phyloP scores from a whole-genome alignment of 2,329 filamentous ascomycete genomes.

The Colletotrichum paranaense region DNA sequence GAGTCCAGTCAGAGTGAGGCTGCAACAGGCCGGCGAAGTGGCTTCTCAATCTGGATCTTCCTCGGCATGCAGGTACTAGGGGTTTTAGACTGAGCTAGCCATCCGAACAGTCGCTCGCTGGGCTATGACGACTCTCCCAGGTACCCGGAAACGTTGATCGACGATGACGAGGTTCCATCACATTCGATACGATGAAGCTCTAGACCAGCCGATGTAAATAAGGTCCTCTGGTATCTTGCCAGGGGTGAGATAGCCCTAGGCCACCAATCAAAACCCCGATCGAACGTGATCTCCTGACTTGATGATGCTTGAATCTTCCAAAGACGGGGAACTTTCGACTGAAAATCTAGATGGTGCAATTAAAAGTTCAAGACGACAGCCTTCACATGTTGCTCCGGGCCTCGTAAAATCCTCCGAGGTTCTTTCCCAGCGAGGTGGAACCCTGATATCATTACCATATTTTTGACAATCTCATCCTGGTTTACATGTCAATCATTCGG shows the following conservation, averaged over 20 bases:
- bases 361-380: background rate
- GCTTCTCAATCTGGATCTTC: background rate
- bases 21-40: background rate
- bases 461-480: background rate
- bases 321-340: background rate
- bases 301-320: background rate
- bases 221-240: too few species aligned
- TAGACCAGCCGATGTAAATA: too few species aligned
- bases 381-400: background rate
- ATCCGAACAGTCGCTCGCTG: background rate
- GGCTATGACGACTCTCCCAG: background rate
- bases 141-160: background rate
- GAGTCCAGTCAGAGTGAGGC: background rate
- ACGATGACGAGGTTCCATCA: background rate
- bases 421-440: too few species aligned
- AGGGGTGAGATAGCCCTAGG: too few species aligned
- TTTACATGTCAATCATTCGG: background rate
- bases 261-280: background rate
- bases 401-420: background rate
- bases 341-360: background rate
- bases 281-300: background rate
- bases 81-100: background rate
- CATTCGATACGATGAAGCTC: background rate
- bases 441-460: accelerated
- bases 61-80: background rate